Evolutionary conservation across 169 alveolate genomes (phyloP).

Genomic region (Sarcocystis neurona): DNA sequence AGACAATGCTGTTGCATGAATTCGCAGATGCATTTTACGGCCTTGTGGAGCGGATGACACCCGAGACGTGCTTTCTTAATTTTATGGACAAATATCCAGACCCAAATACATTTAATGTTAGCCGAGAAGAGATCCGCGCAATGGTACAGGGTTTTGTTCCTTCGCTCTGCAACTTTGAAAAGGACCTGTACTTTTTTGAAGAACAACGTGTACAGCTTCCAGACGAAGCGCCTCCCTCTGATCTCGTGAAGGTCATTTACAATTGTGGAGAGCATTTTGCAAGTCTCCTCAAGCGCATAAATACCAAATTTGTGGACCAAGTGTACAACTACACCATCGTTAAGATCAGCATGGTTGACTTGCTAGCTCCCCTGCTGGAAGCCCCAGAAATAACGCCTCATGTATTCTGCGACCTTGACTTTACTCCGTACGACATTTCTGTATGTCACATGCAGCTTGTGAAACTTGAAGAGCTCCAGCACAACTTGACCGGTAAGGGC

Average conservation of each 20-base stretch:
- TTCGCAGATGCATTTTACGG: constrained; percentile 2
- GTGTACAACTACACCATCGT: constrained; percentile 6
- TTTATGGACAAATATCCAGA: neutral
- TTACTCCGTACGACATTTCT: neutral
- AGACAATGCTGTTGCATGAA: neutral
- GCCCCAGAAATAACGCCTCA: neutral
- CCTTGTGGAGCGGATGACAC: constrained; percentile 12
- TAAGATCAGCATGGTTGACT: constrained; percentile 8
- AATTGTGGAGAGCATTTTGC: constrained; percentile 30
- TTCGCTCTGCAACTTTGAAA: constrained; percentile 16
- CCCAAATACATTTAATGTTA: neutral
- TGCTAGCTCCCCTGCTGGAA: constrained; percentile 17
- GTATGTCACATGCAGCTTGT: neutral
- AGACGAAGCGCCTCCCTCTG: constrained; percentile 18
- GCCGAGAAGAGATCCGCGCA: neutral
- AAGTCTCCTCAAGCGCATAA: neutral
- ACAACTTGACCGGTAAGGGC: neutral
- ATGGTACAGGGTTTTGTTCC: neutral
- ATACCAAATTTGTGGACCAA: neutral
- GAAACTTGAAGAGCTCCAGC: neutral
- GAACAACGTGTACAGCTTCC: too few species aligned
- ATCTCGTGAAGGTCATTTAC: neutral
- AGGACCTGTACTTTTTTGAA: constrained; percentile 40
- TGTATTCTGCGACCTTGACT: constrained; percentile 22
- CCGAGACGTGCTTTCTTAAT: constrained; percentile 3